Conservation (phyloP, 257 asterid genomes). For the Nicotiana knightiana region DNA sequence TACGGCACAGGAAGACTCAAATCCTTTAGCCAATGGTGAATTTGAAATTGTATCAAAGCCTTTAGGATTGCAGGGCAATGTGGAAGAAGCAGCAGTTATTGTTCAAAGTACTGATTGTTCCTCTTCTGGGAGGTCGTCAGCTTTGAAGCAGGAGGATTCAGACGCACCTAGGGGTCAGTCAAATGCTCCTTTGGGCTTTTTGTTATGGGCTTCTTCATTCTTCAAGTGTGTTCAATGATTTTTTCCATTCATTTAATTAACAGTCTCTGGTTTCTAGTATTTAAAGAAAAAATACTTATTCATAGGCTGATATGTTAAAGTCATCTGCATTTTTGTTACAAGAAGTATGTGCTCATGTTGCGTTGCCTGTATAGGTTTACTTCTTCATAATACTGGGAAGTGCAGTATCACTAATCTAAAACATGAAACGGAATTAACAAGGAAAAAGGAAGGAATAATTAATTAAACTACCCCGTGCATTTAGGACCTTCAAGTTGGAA, state of each 20-base stretch:
- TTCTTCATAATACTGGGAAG: background rate
- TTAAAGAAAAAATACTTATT: background rate
- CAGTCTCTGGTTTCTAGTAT: background rate
- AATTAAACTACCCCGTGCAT: background rate
- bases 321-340: background rate
- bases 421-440: background rate
- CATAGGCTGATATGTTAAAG: background rate
- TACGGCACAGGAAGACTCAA: conserved; percentile 39
- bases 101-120: conserved; percentile 42
- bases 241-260: background rate
- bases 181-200: background rate
- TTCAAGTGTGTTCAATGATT: background rate
- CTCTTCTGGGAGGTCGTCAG: conserved; percentile 37
- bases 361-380: background rate
- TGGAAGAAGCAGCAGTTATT: conserved; percentile 37
- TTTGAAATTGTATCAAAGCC: conserved; percentile 38
- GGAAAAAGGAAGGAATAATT: background rate
- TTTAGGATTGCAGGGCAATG: conserved; percentile 32
- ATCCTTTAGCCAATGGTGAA: conserved; percentile 31
- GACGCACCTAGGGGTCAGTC: conserved; percentile 88
- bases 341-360: background rate
- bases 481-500: background rate
- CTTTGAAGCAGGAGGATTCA: conserved; percentile 50
- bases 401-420: background rate
- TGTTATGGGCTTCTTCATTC: background rate